These are phyloP conservation scores for Botrytis medusae DNA, from an alignment of 2,329 filamentous ascomycete genomes.

Conservation along the genomic window DNA sequence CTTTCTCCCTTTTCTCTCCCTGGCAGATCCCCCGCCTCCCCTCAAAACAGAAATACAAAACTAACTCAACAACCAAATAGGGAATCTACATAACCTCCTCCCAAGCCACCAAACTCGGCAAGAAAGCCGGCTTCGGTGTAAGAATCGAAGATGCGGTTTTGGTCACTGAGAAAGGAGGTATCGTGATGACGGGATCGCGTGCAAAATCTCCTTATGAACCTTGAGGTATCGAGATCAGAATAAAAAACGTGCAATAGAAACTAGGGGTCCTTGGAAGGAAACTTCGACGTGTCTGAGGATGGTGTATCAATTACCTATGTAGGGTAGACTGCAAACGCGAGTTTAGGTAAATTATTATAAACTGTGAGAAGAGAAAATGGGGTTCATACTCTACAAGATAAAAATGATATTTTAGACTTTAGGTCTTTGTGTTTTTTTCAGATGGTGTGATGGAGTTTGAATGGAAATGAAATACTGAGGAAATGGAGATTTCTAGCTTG, in stretches of 20 bases:
- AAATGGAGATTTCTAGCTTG: neutral
- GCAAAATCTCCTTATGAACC: slow-evolving; percentile 34
- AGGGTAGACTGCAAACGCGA: neutral
- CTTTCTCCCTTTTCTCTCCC: neutral
- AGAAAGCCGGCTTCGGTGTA: slow-evolving; percentile 55
- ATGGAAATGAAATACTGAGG: neutral
- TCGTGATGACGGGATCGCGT: slow-evolving; percentile 42
- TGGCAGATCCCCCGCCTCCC: neutral
- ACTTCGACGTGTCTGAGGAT: neutral
- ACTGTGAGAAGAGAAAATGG: neutral
- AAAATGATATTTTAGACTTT: neutral
- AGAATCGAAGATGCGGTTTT: slow-evolving; percentile 62
- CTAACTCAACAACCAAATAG: neutral
- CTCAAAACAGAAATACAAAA: neutral
- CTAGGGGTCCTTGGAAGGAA: rapidly evolving
- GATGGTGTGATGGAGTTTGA: too few species aligned
- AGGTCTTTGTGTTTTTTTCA: neutral
- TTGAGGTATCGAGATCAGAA: neutral
- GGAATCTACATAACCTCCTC: slow-evolving; percentile 54
- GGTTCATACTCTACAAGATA: neutral
- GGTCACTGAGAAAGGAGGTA: slow-evolving; percentile 49
- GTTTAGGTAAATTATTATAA: neutral
- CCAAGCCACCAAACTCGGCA: slow-evolving; percentile 37
- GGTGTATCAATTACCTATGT: neutral
- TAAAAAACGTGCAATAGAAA: neutral